Evolutionary conservation across 805 yeast species (phyloP).

Genomic region (Yamadazyma philogaea): DNA sequence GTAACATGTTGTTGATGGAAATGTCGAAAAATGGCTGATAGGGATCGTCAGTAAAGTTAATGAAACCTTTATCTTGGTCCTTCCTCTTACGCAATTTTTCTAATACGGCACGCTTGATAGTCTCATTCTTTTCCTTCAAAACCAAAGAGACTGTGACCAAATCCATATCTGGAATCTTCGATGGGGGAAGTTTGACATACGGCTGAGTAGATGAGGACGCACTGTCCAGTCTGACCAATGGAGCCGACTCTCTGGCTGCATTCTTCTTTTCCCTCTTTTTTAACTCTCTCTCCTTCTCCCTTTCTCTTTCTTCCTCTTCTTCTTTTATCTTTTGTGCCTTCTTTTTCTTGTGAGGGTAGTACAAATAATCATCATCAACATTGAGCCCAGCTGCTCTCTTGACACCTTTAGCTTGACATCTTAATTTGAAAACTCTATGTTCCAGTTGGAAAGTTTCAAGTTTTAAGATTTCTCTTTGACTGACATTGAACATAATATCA

Average conservation of each 20-base stretch:
- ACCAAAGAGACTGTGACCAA: conserved; percentile 77
- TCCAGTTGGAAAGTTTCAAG: conserved; percentile 62
- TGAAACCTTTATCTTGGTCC: conserved; percentile 69
- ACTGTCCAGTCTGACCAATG: conserved; percentile 9
- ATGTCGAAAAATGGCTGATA: conserved; percentile 77
- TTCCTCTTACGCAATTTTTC: conserved; percentile 76
- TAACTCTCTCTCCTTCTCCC: conserved; percentile 24
- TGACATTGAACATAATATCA: conserved; percentile 62
- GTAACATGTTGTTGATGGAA: conserved; percentile 47
- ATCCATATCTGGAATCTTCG: conserved; percentile 91
- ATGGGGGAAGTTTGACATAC: conserved; percentile 81
- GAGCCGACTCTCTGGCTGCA: conserved; percentile 5
- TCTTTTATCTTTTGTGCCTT: conserved; percentile 36
- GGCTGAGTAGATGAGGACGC: conserved; percentile 53
- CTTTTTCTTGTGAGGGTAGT: conserved; percentile 74
- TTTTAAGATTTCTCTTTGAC: conserved; percentile 69
- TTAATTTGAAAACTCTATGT: conserved; percentile 61
- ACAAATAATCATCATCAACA: conserved; percentile 84
- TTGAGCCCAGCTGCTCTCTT: conserved; percentile 73
- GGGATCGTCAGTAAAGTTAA: conserved; percentile 84
- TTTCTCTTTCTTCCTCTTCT: conserved; percentile 29
- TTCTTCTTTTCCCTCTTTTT: conserved; percentile 21
- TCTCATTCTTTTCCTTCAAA: conserved; percentile 68
- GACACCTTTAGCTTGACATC: conserved; percentile 67
- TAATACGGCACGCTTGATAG: conserved; percentile 78